Conservation (phyloP, 1,284 basidiomycete genomes). For the Ceratobasidium sp. region DNA sequence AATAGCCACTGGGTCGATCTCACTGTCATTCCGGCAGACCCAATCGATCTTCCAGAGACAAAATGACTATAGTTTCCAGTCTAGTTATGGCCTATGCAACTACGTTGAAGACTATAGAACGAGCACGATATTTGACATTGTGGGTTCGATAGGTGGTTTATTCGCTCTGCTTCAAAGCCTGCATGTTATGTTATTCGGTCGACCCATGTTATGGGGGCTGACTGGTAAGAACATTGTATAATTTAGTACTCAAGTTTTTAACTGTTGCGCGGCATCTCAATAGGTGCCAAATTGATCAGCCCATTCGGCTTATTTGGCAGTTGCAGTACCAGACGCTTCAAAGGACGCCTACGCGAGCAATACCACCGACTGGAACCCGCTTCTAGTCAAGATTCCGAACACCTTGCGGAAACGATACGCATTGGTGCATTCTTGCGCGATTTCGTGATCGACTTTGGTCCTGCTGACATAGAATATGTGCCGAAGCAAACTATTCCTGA, state of each 20-base stretch:
- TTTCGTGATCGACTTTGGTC: constrained; percentile 23
- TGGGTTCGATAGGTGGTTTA: constrained; percentile 25
- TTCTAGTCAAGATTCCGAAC: constrained; percentile 17
- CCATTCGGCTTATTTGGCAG: constrained; percentile 33
- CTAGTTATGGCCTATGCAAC: constrained; percentile 2
- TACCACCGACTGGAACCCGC: no score
- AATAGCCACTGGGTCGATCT: no score
- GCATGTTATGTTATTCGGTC: constrained; percentile 17
- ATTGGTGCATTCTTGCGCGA: constrained; percentile 48
- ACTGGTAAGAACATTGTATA: neutral
- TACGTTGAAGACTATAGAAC: constrained; percentile 20
- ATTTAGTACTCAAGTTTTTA: neutral
- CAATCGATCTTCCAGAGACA: no score
- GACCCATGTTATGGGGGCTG: constrained; percentile 21
- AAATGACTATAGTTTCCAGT: no score
- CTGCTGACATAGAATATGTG: neutral
- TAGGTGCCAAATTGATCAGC: constrained; percentile 31
- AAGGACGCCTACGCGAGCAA: constrained; percentile 12
- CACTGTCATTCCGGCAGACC: no score
- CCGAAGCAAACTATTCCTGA: no score
- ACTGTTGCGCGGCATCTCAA: neutral
- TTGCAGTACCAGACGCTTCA: constrained; percentile 41
- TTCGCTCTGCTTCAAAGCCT: constrained; percentile 5
- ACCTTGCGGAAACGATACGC: constrained; percentile 50
- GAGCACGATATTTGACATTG: constrained; percentile 14